Evolutionary conservation across 2,329 filamentous ascomycete species (phyloP).

Genomic region (Diaporthe sp.): DNA sequence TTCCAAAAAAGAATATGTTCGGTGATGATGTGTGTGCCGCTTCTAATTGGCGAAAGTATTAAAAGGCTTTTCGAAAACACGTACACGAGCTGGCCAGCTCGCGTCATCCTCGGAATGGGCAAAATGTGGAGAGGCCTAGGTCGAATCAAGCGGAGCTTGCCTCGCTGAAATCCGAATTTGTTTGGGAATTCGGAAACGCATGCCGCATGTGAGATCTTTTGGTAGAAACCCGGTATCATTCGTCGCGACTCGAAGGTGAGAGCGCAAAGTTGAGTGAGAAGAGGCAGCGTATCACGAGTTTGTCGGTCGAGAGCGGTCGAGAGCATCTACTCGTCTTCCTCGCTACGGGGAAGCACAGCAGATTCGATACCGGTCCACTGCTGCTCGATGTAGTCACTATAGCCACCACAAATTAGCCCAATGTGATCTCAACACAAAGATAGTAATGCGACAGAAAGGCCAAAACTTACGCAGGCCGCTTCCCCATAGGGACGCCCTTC

Average conservation of each 20-base stretch:
- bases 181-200: not conserved
- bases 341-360: slow-evolving; percentile 41
- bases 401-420: slow-evolving; percentile 17
- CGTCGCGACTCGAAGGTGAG: not conserved
- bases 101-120: not conserved
- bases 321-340: slow-evolving; percentile 20
- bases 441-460: not conserved
- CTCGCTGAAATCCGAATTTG: not conserved
- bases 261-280: not conserved
- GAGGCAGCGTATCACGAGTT: not conserved
- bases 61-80: not conserved
- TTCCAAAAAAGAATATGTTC: not conserved
- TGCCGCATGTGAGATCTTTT: not conserved
- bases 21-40: not conserved
- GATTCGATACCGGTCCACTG: slow-evolving; percentile 51
- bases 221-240: not conserved
- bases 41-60: not conserved
- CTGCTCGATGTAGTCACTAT: slow-evolving; percentile 48
- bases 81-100: not conserved
- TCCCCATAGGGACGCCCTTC: slow-evolving; percentile 54
- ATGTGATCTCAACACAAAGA: not conserved
- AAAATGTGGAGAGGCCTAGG: not conserved
- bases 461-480: slow-evolving; percentile 52
- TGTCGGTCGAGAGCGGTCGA: not conserved
- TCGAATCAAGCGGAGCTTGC: not conserved